Percentiles rank a stretch among this genome's conserved stretches.
Evolutionary conservation across 2,329 filamentous ascomycete species (phyloP).

Genomic region (Paraconiothyrium sp.): DNA sequence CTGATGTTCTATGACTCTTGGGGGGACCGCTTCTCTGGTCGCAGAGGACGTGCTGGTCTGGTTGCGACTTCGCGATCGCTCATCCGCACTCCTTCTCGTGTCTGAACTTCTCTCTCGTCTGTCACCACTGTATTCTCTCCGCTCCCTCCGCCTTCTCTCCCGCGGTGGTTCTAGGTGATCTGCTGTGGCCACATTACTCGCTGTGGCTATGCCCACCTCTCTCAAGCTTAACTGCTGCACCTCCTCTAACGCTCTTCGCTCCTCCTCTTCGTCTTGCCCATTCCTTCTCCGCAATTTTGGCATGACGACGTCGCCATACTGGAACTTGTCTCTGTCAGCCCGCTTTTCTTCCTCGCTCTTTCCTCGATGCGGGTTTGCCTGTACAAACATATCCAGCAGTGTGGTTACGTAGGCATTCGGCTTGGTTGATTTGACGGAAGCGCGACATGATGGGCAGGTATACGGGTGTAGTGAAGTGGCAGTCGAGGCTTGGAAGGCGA

Average conservation of each 20-base stretch:
- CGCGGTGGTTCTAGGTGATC: slow-evolving; percentile 39
- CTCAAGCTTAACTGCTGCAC: slow-evolving; percentile 78
- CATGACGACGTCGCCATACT: slow-evolving; percentile 81
- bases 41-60: slow-evolving; percentile 27
- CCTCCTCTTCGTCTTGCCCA: slow-evolving; percentile 70
- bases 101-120: slow-evolving; percentile 42
- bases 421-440: slow-evolving; percentile 82
- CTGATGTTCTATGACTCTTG: slow-evolving; percentile 82
- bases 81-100: slow-evolving; percentile 36
- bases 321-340: slow-evolving; percentile 80
- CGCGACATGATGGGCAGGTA: slow-evolving; percentile 93
- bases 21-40: slow-evolving; percentile 35
- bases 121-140: slow-evolving; percentile 54
- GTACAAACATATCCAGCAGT: slow-evolving; percentile 86
- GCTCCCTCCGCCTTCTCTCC: slow-evolving; percentile 44
- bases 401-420: slow-evolving; percentile 92
- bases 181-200: slow-evolving; percentile 53
- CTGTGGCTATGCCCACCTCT: slow-evolving; percentile 65
- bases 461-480: slow-evolving; percentile 68
- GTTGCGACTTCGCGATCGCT: slow-evolving; percentile 39
- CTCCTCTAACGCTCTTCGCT: slow-evolving; percentile 74
- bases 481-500: slow-evolving; percentile 76
- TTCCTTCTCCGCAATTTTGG: slow-evolving; percentile 64
- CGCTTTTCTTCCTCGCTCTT: slow-evolving; percentile 77
- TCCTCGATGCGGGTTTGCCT: slow-evolving; percentile 78